A percentile compares a stretch with the other conserved stretches of the same genome.
These are phyloP conservation scores for Pterocarpus macrocarpus DNA, from an alignment of 306 rosid species.

Conservation along the genomic window DNA sequence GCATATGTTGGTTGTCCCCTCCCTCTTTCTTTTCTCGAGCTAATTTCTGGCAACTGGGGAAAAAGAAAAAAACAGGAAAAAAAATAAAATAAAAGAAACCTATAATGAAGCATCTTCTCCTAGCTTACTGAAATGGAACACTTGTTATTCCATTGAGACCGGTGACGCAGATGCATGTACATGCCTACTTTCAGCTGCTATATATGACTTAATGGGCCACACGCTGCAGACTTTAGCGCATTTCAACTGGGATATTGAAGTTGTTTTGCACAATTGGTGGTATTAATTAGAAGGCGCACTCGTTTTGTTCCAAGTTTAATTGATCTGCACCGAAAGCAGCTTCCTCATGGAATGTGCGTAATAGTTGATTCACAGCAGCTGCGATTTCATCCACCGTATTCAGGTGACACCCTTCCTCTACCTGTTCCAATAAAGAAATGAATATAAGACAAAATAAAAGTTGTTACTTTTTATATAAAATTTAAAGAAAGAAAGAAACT, in stretches of 20 bases:
- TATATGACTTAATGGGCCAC: constrained; percentile 5
- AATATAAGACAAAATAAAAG: neutral
- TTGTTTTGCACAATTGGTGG: constrained; percentile 23
- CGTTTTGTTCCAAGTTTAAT: neutral
- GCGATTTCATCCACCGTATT: constrained; percentile 83
- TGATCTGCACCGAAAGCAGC: constrained; percentile 51
- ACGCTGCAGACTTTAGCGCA: neutral
- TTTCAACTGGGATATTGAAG: constrained; percentile 8
- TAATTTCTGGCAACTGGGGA: neutral
- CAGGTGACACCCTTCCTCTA: constrained; percentile 75
- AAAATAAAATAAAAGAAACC: neutral
- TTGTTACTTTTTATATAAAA: neutral
- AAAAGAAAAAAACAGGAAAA: neutral
- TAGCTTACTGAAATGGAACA: constrained; percentile 38
- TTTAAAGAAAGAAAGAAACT: neutral
- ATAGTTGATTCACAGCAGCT: constrained; percentile 71
- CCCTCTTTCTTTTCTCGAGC: neutral
- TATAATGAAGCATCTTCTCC: constrained; percentile 31
- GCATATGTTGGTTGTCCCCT: constrained; percentile 34
- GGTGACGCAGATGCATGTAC: constrained; percentile 40
- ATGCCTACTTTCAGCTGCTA: neutral
- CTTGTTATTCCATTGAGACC: constrained; percentile 10
- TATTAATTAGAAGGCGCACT: neutral
- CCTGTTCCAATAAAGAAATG: constrained; percentile 48
- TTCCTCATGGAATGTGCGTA: constrained; percentile 63